Conservation (phyloP, 208 protist species). For the Wallacemonas sp. region DNA sequence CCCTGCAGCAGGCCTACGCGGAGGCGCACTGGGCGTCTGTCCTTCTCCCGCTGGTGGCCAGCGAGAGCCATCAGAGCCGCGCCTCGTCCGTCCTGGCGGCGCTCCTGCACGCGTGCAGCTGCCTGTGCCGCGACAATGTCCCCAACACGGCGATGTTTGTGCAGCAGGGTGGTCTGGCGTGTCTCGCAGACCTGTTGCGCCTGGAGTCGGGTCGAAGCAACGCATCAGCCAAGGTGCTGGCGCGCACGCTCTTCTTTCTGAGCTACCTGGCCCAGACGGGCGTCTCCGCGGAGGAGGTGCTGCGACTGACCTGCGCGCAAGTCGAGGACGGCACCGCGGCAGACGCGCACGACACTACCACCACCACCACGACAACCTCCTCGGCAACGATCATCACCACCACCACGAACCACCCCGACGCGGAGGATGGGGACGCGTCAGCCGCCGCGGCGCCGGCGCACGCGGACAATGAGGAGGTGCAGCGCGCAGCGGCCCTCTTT, state of each 20-base stretch:
- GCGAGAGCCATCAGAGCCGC: conserved; percentile 22
- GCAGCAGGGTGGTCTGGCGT: conserved; percentile 35
- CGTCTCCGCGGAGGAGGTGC: conserved; percentile 36
- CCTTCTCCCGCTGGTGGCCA: conserved; percentile 34
- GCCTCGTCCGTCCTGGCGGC: conserved; percentile 33
- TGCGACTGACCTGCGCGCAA: conserved; percentile 25
- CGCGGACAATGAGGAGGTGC: conserved; percentile 31
- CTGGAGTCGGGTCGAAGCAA: conserved; percentile 3
- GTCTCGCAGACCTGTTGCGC: conserved; percentile 20
- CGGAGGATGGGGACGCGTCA: conserved; percentile 4
- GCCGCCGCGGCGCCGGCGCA: background rate
- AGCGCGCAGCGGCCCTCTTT: conserved; percentile 40
- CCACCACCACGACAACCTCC: background rate
- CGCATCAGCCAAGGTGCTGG: conserved; percentile 35
- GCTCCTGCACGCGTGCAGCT: conserved; percentile 68
- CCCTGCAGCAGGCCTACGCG: conserved; percentile 52
- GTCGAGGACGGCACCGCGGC: background rate
- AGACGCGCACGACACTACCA: background rate
- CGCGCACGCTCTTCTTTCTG: conserved; percentile 52
- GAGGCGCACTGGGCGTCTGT: conserved; percentile 34
- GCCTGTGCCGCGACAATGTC: conserved; percentile 59
- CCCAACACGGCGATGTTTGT: conserved; percentile 49
- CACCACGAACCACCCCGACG: background rate
- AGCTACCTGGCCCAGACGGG: conserved; percentile 49
- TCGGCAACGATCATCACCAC: background rate